phyloP scores from a whole-genome alignment of 2,329 filamentous ascomycete genomes.

The Fusarium liriodendri region DNA sequence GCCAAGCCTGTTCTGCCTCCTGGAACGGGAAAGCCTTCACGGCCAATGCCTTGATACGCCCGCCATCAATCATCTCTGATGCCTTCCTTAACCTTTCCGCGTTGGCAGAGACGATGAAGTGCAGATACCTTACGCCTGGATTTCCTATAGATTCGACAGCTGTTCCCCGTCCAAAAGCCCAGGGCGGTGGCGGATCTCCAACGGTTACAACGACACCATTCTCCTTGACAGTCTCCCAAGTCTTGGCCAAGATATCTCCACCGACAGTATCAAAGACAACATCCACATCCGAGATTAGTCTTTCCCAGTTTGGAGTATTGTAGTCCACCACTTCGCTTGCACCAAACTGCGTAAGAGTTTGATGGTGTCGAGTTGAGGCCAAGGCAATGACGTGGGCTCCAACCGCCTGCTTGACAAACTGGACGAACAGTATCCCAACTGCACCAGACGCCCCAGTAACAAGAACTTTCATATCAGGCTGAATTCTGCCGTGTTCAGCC shows the following conservation, averaged over 20 bases:
- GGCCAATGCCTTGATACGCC: neutral
- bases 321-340: constrained; percentile 45
- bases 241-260: constrained; percentile 31
- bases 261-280: constrained; percentile 25
- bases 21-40: constrained; percentile 7
- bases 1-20: constrained; percentile 7
- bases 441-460: constrained; percentile 17
- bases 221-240: constrained; percentile 46
- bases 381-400: constrained; percentile 44
- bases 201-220: constrained; percentile 49
- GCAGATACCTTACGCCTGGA: constrained; percentile 39
- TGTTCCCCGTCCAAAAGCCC: constrained; percentile 43
- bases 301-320: constrained; percentile 34
- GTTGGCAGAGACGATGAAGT: constrained; percentile 40
- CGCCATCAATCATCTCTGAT: neutral
- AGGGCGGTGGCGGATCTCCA: constrained; percentile 47
- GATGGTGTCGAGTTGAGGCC: constrained; percentile 38
- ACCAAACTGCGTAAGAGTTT: constrained; percentile 32
- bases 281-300: accelerated
- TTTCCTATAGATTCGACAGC: constrained; percentile 29
- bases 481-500: neutral
- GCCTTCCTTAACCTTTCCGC: neutral
- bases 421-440: constrained; percentile 42
- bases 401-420: constrained; percentile 39
- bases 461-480: neutral